Conservation (phyloP, 352 stramenopile genomes). For the Globisporangium abappressorium region DNA sequence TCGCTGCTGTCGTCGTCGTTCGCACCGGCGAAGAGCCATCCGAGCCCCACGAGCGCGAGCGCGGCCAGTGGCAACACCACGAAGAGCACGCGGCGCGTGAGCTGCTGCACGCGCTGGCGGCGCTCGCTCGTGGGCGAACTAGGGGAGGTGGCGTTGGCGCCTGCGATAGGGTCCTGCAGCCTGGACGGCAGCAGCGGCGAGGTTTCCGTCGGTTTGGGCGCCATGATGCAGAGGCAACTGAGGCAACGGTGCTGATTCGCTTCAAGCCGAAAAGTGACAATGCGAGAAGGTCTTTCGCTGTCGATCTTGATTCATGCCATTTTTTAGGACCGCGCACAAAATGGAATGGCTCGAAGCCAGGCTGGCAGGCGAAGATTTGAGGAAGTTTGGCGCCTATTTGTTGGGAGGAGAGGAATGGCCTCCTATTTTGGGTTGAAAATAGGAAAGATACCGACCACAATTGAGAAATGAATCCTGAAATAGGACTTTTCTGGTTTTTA, state of each 20-base stretch:
- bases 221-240: background rate
- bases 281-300: background rate
- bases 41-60: conserved; percentile 48
- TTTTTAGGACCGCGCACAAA: background rate
- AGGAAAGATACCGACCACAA: background rate
- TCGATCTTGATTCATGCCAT: background rate
- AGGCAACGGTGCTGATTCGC: background rate
- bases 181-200: conserved; percentile 49
- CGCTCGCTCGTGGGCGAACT: background rate
- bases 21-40: conserved; percentile 31
- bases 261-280: conserved; percentile 12
- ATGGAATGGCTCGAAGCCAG: background rate
- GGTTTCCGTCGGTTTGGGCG: conserved; percentile 32
- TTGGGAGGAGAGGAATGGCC: background rate
- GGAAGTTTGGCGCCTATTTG: background rate
- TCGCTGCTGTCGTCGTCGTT: conserved; percentile 16
- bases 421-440: background rate
- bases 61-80: conserved; percentile 52
- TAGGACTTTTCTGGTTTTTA: conserved; percentile 1
- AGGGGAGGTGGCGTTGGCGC: background rate
- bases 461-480: background rate
- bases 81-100: conserved; percentile 46
- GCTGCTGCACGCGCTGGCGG: conserved; percentile 13
- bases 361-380: background rate
- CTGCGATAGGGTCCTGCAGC: conserved; percentile 10